Base-by-base conservation (phyloP, 2,329 filamentous ascomycete genomes). In the Elsinoe necatrix region DNA sequence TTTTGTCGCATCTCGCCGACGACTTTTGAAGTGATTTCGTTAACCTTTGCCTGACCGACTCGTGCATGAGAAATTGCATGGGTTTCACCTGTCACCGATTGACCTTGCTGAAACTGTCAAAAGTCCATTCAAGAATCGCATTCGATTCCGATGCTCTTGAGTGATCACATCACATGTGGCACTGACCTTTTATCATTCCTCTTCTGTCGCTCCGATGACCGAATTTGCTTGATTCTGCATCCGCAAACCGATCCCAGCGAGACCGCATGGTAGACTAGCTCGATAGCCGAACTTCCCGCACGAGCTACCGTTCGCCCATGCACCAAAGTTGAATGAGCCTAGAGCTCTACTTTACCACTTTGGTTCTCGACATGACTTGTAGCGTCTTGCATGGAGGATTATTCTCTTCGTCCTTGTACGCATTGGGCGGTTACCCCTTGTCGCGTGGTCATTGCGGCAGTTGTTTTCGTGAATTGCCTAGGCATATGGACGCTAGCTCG, bases 341-440 rank as follows among this genome's bases (percentile, higher is more conserved):
- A 50, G 45, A 50, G 45, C 25, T 34, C 45, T 50, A 34, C 45
- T 50, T 50, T 50, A 34, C 45, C 45, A 50, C 45, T 16, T 50
- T 50, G 9, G 45, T 20, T 31, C 29, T 16, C 45, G 27, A 50
- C 45, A 50, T 50, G 45, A 50, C 45, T 50, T 50, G 25, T 50
- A 34, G 45, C 27, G 45, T 21, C 29, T 31, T 6, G 25, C 23
- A 50, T 31, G 45, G 25, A 50, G 45, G 25, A 34, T 50, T 50
- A 34, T 50, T 50, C 25, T 16, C n/a, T 21, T 34, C 23, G 16
- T n/a, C 34, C 27, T 18, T 37, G 14, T 12, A 50, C 45, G 25
- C 14, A 18, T 16, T 50, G 14, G 23, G 23, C 11, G n/a, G 45
- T 12, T 18, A 12, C 20, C 31, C 20, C 16, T 21, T 52, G 29